phyloP scores from a whole-genome alignment of 306 rosid genomes.

The Lathyrus oleraceus region DNA sequence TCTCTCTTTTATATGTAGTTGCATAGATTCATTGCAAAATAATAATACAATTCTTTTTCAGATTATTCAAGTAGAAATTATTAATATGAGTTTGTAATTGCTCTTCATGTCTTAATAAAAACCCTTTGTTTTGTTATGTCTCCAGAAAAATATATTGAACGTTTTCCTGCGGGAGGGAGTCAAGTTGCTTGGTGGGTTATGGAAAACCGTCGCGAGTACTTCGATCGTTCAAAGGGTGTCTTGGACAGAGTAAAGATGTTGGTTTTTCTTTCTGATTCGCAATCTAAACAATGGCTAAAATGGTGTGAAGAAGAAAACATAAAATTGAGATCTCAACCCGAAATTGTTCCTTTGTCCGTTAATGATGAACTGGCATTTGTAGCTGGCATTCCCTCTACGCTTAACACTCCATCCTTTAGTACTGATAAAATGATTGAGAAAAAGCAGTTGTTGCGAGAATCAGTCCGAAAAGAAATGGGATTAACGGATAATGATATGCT shows the following conservation, averaged over 20 bases:
- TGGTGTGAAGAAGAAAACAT: slow-evolving; percentile 93
- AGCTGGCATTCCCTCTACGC: slow-evolving; percentile 85
- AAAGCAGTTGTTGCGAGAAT: slow-evolving; percentile 65
- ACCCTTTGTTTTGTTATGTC: slow-evolving; percentile 8
- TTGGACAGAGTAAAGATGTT: slow-evolving; percentile 79
- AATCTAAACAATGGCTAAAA: slow-evolving; percentile 80
- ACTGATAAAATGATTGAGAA: slow-evolving; percentile 77
- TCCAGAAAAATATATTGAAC: slow-evolving; percentile 81
- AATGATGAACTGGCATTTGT: slow-evolving; percentile 93
- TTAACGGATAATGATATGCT: slow-evolving; percentile 79
- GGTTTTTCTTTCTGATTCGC: slow-evolving; percentile 79
- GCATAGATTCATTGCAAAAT: neutral
- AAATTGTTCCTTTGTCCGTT: slow-evolving; percentile 76
- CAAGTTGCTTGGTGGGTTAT: slow-evolving; percentile 99
- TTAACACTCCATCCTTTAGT: slow-evolving; percentile 79
- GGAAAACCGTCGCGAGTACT: slow-evolving; percentile 95
- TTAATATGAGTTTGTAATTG: neutral
- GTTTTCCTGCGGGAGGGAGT: slow-evolving; percentile 95
- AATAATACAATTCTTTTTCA: neutral
- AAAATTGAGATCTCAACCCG: slow-evolving; percentile 76
- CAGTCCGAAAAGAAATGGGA: slow-evolving; percentile 86
- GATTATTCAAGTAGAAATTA: neutral
- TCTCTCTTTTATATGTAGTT: neutral
- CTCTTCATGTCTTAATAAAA: slow-evolving; percentile 22
- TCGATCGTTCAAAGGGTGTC: slow-evolving; percentile 79